Evolutionary conservation across 169 alveolate genomes (phyloP), one percentile per base, ranked within the genome.

Genomic region (Ichthyophthirius multifiliis): DNA sequence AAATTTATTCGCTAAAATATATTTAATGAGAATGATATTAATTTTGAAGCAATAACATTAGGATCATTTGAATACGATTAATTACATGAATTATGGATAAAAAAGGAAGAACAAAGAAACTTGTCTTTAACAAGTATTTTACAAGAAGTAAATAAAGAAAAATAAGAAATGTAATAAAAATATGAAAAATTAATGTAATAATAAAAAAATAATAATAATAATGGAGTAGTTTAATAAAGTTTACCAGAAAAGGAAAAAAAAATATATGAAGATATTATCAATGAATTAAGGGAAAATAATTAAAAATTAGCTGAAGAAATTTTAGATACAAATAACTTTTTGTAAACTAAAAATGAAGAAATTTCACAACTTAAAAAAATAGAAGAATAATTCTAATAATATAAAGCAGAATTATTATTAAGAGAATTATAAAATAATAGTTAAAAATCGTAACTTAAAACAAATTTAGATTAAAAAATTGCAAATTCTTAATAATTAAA

Each of bases 221-320:
- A 64, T 32, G 34, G 47, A 7, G 77, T 62, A n/a, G 27, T 37
- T n/a, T 16, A 67, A 18, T 27, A 37, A 1, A 67, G 62, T 9
- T 37, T 37, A 16, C 39, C 45, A 13, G 71, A 34, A 10, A 39
- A 55, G 31, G 41, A 47, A 39, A 37, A 16, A 12, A 67, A 67
- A 16, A 23, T 37, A 39, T 67, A 34, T 18, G 62, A 67, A n/a
- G 30, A 67, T 10, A 37, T 37, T 5, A 20, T 67, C n/a, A 27
- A 67, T 20, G 85, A 79, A 45, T 20, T 65, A 12, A 62, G 67
- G 27, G 67, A 45, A 15, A 65, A 79, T 37, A 79, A 79, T 65
- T 32, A 55, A 10, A 79, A 75, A 65, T 67, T 79, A 23, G 78
- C 85, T 5, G 46, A 79, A 67, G 85, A 79, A 65, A 79, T 79